phyloP scores from a whole-genome alignment of 1,139 yeast genomes.

The Arxiozyma telluris region DNA sequence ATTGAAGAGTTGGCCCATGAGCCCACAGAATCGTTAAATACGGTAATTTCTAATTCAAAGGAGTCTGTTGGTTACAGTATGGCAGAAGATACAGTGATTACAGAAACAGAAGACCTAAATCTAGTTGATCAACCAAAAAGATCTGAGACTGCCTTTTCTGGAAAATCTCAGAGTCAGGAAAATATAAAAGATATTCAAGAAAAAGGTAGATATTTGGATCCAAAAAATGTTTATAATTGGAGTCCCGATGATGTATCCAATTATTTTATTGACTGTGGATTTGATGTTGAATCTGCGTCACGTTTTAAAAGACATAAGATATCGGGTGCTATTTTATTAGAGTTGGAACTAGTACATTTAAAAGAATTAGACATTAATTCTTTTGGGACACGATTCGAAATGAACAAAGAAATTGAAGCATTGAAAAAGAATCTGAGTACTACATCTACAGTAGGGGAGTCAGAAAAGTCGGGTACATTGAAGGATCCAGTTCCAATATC shows the following conservation, averaged over 20 bases:
- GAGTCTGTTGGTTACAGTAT: conserved; percentile 1
- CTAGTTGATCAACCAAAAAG: conserved; percentile 1
- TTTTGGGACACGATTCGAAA: conserved; percentile 91
- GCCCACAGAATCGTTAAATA: conserved; percentile 1
- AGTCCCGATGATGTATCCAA: conserved; percentile 75
- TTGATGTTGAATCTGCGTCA: conserved; percentile 62
- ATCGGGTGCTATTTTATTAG: conserved; percentile 75
- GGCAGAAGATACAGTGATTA: conserved; percentile 4
- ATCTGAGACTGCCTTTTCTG: not conserved
- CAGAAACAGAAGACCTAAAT: conserved; percentile 7
- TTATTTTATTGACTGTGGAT: conserved; percentile 65
- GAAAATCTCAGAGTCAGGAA: not conserved
- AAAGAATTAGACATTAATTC: conserved; percentile 88
- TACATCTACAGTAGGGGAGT: not conserved
- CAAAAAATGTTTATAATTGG: conserved; percentile 57
- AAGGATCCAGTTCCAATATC: not conserved
- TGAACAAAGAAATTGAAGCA: conserved; percentile 78
- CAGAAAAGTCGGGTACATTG: not conserved
- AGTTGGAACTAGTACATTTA: conserved; percentile 73
- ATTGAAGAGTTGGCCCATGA: conserved; percentile 52
- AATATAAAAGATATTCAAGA: not conserved
- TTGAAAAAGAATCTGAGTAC: conserved; percentile 33
- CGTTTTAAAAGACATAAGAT: conserved; percentile 83
- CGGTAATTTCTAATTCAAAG: not conserved
- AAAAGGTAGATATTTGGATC: conserved; percentile 31